Evolutionary conservation across 306 rosid species (phyloP).

Genomic region (cucumber (Cucumis sativus)): DNA sequence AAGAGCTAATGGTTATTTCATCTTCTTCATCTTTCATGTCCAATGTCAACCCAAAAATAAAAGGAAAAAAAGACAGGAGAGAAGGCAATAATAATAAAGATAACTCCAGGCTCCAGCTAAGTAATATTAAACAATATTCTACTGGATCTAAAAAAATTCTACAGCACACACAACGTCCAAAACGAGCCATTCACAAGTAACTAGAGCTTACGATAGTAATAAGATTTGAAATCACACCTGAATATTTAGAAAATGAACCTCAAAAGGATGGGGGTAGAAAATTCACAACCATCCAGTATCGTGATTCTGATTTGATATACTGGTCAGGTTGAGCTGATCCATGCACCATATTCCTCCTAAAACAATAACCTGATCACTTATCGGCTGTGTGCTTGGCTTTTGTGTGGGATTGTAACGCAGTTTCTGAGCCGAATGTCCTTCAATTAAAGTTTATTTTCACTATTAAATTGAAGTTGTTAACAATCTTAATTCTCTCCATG

Average conservation of each 20-base stretch:
- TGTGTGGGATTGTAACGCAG: conserved; percentile 44
- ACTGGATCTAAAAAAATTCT: neutral
- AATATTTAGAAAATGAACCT: neutral
- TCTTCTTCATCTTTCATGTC: too few relatives aligned
- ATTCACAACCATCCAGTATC: conserved; percentile 1
- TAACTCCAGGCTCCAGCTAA: neutral
- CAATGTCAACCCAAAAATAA: too few relatives aligned
- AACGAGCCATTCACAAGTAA: neutral
- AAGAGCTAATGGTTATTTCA: too few relatives aligned
- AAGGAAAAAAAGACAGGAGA: neutral
- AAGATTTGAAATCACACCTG: neutral
- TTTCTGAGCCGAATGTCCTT: conserved; percentile 54
- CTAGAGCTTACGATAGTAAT: neutral
- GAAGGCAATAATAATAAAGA: neutral
- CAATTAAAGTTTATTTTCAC: neutral
- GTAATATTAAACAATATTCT: neutral
- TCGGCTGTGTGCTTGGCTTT: conserved; percentile 52
- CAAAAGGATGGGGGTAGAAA: conserved; percentile 3
- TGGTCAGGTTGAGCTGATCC: neutral
- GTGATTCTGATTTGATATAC: neutral
- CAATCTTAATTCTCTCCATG: neutral
- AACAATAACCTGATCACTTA: conserved; percentile 14
- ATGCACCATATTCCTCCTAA: neutral
- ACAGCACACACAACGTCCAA: neutral
- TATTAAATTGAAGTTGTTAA: neutral